Evolutionary conservation across 2,329 filamentous ascomycete genomes (phyloP).

Genomic region (Bipolaris sorokiniana): DNA sequence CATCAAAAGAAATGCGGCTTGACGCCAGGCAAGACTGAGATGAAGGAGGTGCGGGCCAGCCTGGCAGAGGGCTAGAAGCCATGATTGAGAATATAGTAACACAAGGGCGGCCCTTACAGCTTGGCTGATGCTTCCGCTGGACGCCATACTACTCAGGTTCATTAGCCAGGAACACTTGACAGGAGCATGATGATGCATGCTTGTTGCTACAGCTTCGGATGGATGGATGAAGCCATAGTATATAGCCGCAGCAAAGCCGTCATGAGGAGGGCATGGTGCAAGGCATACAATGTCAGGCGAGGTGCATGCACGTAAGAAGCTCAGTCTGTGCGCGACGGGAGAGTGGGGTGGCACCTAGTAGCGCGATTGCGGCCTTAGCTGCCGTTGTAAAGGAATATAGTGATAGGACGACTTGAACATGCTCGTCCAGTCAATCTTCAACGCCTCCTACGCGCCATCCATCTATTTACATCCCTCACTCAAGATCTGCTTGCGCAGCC

Average conservation of each 20-base stretch:
- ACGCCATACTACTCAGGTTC: background rate
- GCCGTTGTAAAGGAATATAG: constrained; percentile 31
- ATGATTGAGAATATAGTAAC: constrained; percentile 14
- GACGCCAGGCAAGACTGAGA: constrained; percentile 21
- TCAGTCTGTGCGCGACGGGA: constrained; percentile 7
- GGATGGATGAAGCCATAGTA: constrained; percentile 8
- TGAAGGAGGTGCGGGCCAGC: constrained; percentile 21
- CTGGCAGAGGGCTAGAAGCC: constrained; percentile 28
- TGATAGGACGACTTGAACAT: constrained; percentile 7
- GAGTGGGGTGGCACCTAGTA: constrained; percentile 16
- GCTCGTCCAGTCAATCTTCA: constrained; percentile 10
- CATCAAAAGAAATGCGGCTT: constrained; percentile 13
- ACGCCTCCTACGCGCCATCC: background rate
- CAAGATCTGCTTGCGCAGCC: constrained; percentile 20
- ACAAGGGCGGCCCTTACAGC: constrained; percentile 11
- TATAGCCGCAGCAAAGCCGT: constrained; percentile 11
- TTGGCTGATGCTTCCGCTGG: background rate
- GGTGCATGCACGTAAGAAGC: constrained; percentile 20
- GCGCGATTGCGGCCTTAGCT: constrained; percentile 14
- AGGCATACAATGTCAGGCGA: constrained; percentile 7
- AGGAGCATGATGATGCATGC: background rate
- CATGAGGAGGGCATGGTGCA: constrained; percentile 2
- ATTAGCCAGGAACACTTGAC: background rate
- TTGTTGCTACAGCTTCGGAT: background rate
- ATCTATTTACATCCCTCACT: background rate